Evolutionary conservation across 1,284 basidiomycete genomes (phyloP).

Genomic region (Mycena citricolor): DNA sequence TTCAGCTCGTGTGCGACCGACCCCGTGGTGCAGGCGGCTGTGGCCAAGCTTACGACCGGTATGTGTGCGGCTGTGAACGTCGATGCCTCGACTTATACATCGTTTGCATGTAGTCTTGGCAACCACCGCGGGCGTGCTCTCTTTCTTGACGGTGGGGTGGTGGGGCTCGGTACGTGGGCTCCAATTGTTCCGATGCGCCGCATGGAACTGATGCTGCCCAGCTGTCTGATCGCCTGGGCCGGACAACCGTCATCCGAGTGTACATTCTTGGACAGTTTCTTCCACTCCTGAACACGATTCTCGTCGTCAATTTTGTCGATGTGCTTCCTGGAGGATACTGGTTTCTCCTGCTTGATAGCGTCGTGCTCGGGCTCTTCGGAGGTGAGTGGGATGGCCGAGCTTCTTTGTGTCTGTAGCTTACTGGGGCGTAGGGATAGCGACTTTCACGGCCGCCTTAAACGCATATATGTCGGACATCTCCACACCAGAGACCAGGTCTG

Average conservation of each 20-base stretch:
- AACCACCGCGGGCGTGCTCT: background rate
- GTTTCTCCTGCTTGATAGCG: slow-evolving; percentile 5
- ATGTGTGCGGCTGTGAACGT: no score
- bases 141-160: slow-evolving; percentile 9
- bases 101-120: no score
- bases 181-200: background rate
- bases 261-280: slow-evolving; percentile 1
- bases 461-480: slow-evolving; percentile 14
- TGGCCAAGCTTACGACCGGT: slow-evolving; percentile 66
- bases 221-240: slow-evolving; percentile 21
- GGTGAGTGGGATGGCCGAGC: background rate
- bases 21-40: slow-evolving; percentile 69
- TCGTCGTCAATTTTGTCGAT: slow-evolving; percentile 11
- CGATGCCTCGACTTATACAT: no score
- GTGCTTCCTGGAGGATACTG: slow-evolving; percentile 16
- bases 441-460: background rate
- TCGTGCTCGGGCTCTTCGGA: slow-evolving; percentile 10
- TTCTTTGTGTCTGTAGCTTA: background rate
- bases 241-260: slow-evolving; percentile 4
- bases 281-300: slow-evolving; percentile 3
- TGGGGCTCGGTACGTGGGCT: slow-evolving; percentile 22
- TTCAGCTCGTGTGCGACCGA: slow-evolving; percentile 57
- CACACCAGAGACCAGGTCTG: slow-evolving; percentile 10
- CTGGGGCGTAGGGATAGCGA: slow-evolving; percentile 1
- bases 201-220: background rate